These are phyloP conservation scores for Citrus mangshanensis DNA, from an alignment of 345 rosid genomes.

Conservation along the genomic window DNA sequence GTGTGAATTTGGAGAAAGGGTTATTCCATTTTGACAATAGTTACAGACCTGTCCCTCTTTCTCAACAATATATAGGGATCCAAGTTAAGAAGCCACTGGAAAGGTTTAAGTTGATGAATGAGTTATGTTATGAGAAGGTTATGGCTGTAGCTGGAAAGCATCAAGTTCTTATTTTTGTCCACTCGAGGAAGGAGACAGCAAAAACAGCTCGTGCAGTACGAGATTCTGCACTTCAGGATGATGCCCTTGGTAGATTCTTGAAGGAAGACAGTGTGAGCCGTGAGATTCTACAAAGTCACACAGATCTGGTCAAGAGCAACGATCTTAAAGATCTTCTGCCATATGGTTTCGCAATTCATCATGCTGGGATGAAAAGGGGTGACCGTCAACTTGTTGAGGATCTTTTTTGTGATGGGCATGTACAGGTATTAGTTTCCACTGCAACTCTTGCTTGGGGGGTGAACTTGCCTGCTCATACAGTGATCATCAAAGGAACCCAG, in stretches of 20 bases:
- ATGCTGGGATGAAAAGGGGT: conserved; percentile 88
- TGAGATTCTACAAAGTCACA: conserved; percentile 73
- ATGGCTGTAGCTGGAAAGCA: conserved; percentile 87
- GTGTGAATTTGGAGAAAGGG: conserved; percentile 65
- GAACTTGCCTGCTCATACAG: conserved; percentile 91
- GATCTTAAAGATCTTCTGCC: conserved; percentile 58
- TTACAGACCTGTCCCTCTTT: conserved; percentile 92
- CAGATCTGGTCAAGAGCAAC: conserved; percentile 37
- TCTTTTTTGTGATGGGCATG: conserved; percentile 70
- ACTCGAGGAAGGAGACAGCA: conserved; percentile 92
- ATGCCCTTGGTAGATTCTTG: conserved; percentile 74
- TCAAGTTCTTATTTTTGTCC: conserved; percentile 94
- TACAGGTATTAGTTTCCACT: conserved; percentile 92
- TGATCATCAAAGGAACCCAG: conserved; percentile 94
- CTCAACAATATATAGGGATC: conserved; percentile 92
- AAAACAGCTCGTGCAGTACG: conserved; percentile 80
- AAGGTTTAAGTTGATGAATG: conserved; percentile 97
- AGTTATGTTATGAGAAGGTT: conserved; percentile 87
- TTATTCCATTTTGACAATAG: conserved; percentile 90
- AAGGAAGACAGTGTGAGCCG: conserved; percentile 83
- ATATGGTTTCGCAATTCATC: conserved; percentile 91
- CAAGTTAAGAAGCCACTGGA: conserved; percentile 88
- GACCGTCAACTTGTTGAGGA: conserved; percentile 90
- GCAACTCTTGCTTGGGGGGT: conserved; percentile 99
- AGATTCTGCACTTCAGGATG: conserved; percentile 80